Base-by-base conservation (phyloP, 2,329 filamentous ascomycete genomes). In the Neonectria punicea region DNA sequence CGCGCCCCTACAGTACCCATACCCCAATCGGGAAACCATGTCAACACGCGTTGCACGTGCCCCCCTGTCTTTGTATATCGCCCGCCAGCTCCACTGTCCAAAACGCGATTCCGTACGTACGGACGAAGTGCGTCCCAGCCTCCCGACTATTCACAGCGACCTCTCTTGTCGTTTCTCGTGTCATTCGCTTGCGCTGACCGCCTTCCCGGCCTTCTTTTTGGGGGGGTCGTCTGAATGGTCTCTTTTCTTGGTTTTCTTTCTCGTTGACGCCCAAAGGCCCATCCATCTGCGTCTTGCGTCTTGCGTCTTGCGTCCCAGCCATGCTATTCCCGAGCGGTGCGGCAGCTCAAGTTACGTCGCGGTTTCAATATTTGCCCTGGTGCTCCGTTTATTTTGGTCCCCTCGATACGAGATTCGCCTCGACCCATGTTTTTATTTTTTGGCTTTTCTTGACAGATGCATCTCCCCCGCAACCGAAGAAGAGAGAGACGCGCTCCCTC, bases 41-140 rank as follows among this genome's bases (percentile, higher is more conserved):
- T 77, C 72, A 77, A 78, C 75, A 78, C 76, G 75, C 76, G 75
- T 74, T 72, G 62, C 74, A 73, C 68, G 71, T 73, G 60, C 70
- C 63, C 62, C 64, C 67, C 67, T 67, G 65, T 68, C 63, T 67
- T 64, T 67, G 63, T 70, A 64, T 63, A 68, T 59, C 67, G 63
- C 58, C 60, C 58, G 60, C 53, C 59, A 25, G 60, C 41, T 28
- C 49, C 58, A 58, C 61, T 53, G 56, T 25, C 43, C 63, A 66
- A 63, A 59, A 65, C 58, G 47, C 51, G 53, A 51, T 46, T 53
- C 51, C 43, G 39, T 56, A 65, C 55, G 34, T 53, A 56, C 57
- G 39, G 56, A 30, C 47, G 61, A 61, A 55, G 62, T 60, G 50
- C 62, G 39, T 50, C 62, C 62, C 62, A 65, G 51, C 62, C 62